These are phyloP conservation scores for Tolypocladium pustulatum DNA, from an alignment of 2,329 filamentous ascomycete genomes.

Conservation along the genomic window DNA sequence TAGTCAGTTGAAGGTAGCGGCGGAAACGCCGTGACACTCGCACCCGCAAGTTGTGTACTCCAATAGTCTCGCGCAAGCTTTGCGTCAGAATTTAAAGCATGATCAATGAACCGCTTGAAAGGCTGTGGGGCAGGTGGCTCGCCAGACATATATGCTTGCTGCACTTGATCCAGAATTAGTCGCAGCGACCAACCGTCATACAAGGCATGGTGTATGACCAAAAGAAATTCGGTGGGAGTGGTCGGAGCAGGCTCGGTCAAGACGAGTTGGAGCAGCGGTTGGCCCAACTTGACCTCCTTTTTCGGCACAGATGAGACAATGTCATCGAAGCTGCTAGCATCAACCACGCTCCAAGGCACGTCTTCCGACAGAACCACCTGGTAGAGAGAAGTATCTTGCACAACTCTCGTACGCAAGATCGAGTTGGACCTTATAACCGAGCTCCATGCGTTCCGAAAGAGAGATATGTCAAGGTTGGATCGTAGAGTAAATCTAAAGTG, in stretches of 20 bases:
- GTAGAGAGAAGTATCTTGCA: slow-evolving; percentile 23
- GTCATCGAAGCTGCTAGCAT: not conserved
- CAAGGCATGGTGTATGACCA: slow-evolving; percentile 39
- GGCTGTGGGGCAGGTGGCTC: slow-evolving; percentile 4
- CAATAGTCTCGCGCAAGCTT: not conserved
- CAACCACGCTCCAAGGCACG: slow-evolving; percentile 19
- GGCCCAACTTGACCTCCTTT: slow-evolving; percentile 25
- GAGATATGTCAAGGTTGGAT: slow-evolving; percentile 15
- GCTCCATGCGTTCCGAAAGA: slow-evolving; percentile 26
- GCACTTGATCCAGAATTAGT: slow-evolving; percentile 30
- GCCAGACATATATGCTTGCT: slow-evolving; percentile 24
- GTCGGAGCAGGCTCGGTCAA: not conserved
- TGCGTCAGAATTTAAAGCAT: not conserved
- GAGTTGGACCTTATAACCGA: slow-evolving; percentile 19
- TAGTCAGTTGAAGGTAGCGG: not conserved
- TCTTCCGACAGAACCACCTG: slow-evolving; percentile 23
- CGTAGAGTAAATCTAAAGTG: slow-evolving; percentile 29
- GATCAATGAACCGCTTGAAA: slow-evolving; percentile 1
- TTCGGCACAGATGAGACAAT: slow-evolving; percentile 2
- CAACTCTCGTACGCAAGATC: slow-evolving; percentile 34
- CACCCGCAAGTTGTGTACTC: not conserved
- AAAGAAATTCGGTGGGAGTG: slow-evolving; percentile 1
- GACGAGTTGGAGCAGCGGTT: slow-evolving; percentile 30
- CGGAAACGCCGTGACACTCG: not conserved
- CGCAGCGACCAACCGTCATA: slow-evolving; percentile 44